Evolutionary conservation across 768 basidiomycete genomes (phyloP).

Genomic region (Tephrocybe sp.): DNA sequence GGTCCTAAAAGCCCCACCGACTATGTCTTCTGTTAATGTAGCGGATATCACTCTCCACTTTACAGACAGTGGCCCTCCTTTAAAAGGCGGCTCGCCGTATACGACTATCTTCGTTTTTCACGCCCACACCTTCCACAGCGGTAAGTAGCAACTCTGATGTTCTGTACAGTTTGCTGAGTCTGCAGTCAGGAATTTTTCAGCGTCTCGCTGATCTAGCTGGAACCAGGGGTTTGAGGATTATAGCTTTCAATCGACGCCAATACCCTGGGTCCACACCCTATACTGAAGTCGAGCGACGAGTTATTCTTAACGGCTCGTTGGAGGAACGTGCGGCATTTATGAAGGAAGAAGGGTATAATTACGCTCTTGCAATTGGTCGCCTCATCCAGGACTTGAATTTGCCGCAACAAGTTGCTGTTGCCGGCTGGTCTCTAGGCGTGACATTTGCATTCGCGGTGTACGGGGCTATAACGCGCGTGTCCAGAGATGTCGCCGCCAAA

Average conservation of each 20-base stretch:
- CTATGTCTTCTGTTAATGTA: background rate
- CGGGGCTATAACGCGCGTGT: constrained; percentile 15
- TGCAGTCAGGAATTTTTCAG: constrained; percentile 19
- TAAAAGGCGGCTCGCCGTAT: background rate
- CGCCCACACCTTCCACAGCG: constrained; percentile 25
- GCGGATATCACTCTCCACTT: background rate
- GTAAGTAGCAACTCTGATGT: background rate
- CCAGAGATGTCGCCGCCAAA: constrained; percentile 9
- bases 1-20: no score
- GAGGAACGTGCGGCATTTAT: constrained; percentile 16
- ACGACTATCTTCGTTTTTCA: constrained; percentile 18
- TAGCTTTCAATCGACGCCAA: constrained; percentile 29
- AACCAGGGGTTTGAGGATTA: constrained; percentile 20
- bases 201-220: constrained; percentile 17
- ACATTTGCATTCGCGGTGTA: constrained; percentile 20
- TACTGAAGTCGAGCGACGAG: constrained; percentile 20
- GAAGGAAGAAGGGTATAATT: constrained; percentile 24
- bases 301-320: constrained; percentile 14
- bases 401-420: constrained; percentile 21
- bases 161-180: background rate
- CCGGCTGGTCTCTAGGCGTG: constrained; percentile 28
- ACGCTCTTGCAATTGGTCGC: constrained; percentile 24
- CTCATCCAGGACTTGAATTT: constrained; percentile 39
- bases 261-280: constrained; percentile 30
- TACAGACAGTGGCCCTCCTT: background rate